A percentile compares a stretch with the other conserved stretches of the same genome.
phyloP scores from a whole-genome alignment of 495 filamentous ascomycete genomes.

The Pseudomonodictys pantanalensis region DNA sequence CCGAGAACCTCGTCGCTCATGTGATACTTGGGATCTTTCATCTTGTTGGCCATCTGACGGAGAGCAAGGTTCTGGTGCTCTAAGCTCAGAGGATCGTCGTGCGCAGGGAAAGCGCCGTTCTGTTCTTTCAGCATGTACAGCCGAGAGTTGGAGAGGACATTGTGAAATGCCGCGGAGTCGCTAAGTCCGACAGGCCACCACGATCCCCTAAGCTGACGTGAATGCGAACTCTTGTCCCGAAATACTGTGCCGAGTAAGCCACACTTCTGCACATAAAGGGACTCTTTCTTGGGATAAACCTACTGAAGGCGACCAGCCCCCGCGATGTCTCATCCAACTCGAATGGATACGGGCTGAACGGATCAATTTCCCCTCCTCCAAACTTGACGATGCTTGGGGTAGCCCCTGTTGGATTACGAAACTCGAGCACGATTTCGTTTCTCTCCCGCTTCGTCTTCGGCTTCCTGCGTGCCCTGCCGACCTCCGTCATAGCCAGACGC shows the following conservation, averaged over 20 bases:
- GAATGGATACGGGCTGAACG: conserved; percentile 10
- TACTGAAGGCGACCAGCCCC: conserved; percentile 11
- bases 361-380: conserved; percentile 4
- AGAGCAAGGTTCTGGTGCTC: not conserved
- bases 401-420: not conserved
- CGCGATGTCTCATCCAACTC: conserved; percentile 8
- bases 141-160: conserved; percentile 5
- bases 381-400: not conserved
- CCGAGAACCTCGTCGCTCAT: conserved; percentile 6
- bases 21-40: conserved; percentile 8
- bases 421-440: conserved; percentile 18
- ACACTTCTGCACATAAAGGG: not conserved
- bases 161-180: conserved; percentile 1
- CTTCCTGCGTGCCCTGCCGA: conserved; percentile 3
- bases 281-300: not conserved
- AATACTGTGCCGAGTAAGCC: conserved; percentile 1
- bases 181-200: conserved; percentile 12
- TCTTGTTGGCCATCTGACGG: not conserved
- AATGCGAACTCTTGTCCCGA: conserved; percentile 1
- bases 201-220: not conserved
- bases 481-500: conserved; percentile 18
- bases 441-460: conserved; percentile 11
- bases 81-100: conserved; percentile 7
- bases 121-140: conserved; percentile 3
- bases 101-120: not conserved